A percentile compares a stretch with the other conserved stretches of the same genome.
phyloP scores from a whole-genome alignment of 495 filamentous ascomycete genomes.

The Saxispiralis lemnorum region DNA sequence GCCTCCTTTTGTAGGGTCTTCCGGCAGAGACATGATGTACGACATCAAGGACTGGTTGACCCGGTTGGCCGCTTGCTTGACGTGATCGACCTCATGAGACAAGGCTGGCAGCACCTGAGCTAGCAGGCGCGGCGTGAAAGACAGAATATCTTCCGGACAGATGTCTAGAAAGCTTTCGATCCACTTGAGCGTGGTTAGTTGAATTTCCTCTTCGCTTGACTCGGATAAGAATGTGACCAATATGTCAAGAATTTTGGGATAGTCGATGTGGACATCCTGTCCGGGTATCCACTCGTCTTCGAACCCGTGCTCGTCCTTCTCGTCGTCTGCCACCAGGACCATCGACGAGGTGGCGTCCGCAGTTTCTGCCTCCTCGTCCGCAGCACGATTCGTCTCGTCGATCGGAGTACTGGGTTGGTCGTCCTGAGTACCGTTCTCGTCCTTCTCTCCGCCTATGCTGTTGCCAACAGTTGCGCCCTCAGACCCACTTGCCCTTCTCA shows the following conservation, averaged over 20 bases:
- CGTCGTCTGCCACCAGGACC: constrained; percentile 26
- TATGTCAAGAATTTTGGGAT: constrained; percentile 80
- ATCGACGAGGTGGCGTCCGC: constrained; percentile 25
- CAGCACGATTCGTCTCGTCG: neutral
- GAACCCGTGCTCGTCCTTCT: constrained; percentile 41
- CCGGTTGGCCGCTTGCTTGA: constrained; percentile 69
- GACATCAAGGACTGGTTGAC: constrained; percentile 83
- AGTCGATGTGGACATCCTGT: constrained; percentile 89
- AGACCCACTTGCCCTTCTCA: constrained; percentile 7
- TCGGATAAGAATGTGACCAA: constrained; percentile 70
- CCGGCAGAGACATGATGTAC: constrained; percentile 77
- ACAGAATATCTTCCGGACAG: constrained; percentile 90
- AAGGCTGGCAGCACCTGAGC: constrained; percentile 87
- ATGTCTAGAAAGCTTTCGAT: constrained; percentile 94
- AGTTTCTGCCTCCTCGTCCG: constrained; percentile 33
- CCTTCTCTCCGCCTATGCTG: neutral
- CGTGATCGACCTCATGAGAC: constrained; percentile 73
- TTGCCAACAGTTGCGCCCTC: neutral
- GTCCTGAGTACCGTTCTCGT: neutral
- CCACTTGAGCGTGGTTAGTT: constrained; percentile 83
- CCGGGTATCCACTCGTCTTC: constrained; percentile 95
- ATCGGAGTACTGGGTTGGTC: neutral
- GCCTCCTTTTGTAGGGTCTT: constrained; percentile 35
- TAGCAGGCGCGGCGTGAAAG: constrained; percentile 78
- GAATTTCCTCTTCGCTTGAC: constrained; percentile 73